Evolutionary conservation across 2,329 filamentous ascomycete genomes (phyloP).

Genomic region (Blastomyces gilchristii): DNA sequence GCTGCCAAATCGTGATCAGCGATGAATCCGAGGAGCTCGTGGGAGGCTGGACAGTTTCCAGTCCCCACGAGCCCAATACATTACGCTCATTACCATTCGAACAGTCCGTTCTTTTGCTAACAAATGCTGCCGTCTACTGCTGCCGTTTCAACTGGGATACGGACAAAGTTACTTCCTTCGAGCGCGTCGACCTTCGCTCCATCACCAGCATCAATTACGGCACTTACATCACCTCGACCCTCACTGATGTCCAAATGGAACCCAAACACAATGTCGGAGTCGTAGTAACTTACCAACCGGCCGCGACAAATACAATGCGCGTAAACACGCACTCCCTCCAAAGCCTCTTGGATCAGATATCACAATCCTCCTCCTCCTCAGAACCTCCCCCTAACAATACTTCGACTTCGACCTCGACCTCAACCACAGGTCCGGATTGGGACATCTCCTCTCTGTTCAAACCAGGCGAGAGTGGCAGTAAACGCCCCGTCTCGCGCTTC

Average conservation of each 20-base stretch:
- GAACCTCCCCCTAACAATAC: not conserved
- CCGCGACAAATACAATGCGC: constrained; percentile 59
- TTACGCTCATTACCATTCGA: constrained; percentile 65
- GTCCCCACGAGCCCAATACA: constrained; percentile 61
- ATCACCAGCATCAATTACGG: constrained; percentile 65
- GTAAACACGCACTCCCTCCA: constrained; percentile 75
- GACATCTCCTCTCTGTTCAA: constrained; percentile 35
- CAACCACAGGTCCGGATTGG: constrained; percentile 23
- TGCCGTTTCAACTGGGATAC: constrained; percentile 91
- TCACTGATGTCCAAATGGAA: constrained; percentile 67
- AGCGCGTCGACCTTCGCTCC: constrained; percentile 67
- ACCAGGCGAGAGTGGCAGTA: constrained; percentile 18
- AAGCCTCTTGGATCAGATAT: constrained; percentile 43
- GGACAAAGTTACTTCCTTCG: constrained; percentile 88
- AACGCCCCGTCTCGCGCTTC: constrained; percentile 25
- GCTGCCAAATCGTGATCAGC: constrained; percentile 73
- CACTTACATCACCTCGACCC: constrained; percentile 80
- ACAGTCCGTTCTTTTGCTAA: constrained; percentile 78
- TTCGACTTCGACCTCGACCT: not conserved
- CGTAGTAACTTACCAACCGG: constrained; percentile 64
- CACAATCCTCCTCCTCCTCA: constrained; percentile 4
- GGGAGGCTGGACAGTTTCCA: constrained; percentile 79
- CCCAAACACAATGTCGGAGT: constrained; percentile 74
- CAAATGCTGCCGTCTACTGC: constrained; percentile 73
- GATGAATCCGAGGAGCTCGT: constrained; percentile 77